Evolutionary conservation across 257 asterid species (phyloP), one percentile per base, ranked within the genome.

Genomic region (Pogostemon cablin): DNA sequence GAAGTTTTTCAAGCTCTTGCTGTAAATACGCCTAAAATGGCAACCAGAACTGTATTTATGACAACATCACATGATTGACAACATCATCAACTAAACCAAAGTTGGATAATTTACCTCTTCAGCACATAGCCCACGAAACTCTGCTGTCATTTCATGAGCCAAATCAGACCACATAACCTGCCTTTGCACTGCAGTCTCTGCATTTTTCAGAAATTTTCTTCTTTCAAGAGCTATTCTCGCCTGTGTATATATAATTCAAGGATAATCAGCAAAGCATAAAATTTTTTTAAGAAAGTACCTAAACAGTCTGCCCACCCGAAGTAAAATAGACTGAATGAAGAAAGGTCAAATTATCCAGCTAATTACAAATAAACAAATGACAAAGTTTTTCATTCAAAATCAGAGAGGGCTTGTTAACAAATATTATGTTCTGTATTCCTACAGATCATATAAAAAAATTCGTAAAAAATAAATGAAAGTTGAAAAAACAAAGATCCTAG

Each of bases 91-190:
- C 59, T 53, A 72, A 43, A 59, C 50, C 25, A 57, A 61, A 25
- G 4, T 9, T 62, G 72, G 52, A 39, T 43, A 44, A 67, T 59
- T 75, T 80, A 91, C 98, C 96, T 93, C 98, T 89, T 93, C 97
- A 56, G 97, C 97, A 81, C 96, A 90, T 75, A 93, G 91, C 59
- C 96, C 97, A 68, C 98, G 97, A 74, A 89, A 93, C 79, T 93
- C 98, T 39, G 98, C 96, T 49, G 98, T 93, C 97, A 93, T 90
- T 85, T 93, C 98, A 84, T 93, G 98, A 75, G 98, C 96, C 89
- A 93, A 86, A 85, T 82, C 87, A 72, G 98, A 93, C 98, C 98
- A 93, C 83, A 89, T 81, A 11, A 88, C 97, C 84, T 93, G 97
- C 72, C 96, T 89, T 69, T 81, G 96, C 72, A 93, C 97, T 58